Percentiles rank a stretch among this genome's conserved stretches.
These are phyloP conservation scores for Fusarium torreyae DNA, from an alignment of 2,329 filamentous ascomycete genomes.

Conservation along the genomic window DNA sequence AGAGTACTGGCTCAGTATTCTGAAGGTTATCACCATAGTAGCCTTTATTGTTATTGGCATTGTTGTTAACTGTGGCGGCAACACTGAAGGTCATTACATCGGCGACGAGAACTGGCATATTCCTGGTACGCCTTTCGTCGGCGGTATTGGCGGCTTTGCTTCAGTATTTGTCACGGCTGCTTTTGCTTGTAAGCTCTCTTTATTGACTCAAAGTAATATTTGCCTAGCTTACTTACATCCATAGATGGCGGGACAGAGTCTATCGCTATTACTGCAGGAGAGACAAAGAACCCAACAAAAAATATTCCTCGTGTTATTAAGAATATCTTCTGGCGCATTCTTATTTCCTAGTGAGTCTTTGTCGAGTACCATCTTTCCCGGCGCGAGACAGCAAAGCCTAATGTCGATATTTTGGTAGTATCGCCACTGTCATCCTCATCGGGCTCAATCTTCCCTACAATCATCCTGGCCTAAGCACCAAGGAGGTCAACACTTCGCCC, in stretches of 20 bases:
- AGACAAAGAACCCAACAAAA: slow-evolving; percentile 74
- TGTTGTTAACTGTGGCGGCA: slow-evolving; percentile 67
- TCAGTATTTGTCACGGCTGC: slow-evolving; percentile 68
- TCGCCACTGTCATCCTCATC: slow-evolving; percentile 56
- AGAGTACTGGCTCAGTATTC: slow-evolving; percentile 70
- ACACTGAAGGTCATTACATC: slow-evolving; percentile 67
- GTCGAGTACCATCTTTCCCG: too few relatives aligned
- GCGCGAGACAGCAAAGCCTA: too few relatives aligned
- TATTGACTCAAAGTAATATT: slow-evolving; percentile 12
- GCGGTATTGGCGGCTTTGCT: slow-evolving; percentile 75
- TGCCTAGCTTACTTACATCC: background rate
- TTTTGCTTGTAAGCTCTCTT: slow-evolving; percentile 66
- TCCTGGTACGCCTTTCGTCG: slow-evolving; percentile 74
- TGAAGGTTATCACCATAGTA: slow-evolving; percentile 68
- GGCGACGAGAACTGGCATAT: slow-evolving; percentile 72
- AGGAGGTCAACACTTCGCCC: slow-evolving; percentile 54
- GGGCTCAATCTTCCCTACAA: slow-evolving; percentile 73
- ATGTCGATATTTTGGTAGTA: too few relatives aligned
- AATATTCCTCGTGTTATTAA: slow-evolving; percentile 75
- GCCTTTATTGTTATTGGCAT: slow-evolving; percentile 76
- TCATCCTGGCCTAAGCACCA: slow-evolving; percentile 54
- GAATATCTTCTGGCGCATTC: slow-evolving; percentile 76
- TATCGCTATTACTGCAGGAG: slow-evolving; percentile 76
- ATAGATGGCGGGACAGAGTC: slow-evolving; percentile 70
- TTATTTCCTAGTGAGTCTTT: slow-evolving; percentile 62